Percentiles rank a stretch among this genome's conserved stretches.
Evolutionary conservation across 1,284 basidiomycete genomes (phyloP).

Genomic region (Pascua sp.): DNA sequence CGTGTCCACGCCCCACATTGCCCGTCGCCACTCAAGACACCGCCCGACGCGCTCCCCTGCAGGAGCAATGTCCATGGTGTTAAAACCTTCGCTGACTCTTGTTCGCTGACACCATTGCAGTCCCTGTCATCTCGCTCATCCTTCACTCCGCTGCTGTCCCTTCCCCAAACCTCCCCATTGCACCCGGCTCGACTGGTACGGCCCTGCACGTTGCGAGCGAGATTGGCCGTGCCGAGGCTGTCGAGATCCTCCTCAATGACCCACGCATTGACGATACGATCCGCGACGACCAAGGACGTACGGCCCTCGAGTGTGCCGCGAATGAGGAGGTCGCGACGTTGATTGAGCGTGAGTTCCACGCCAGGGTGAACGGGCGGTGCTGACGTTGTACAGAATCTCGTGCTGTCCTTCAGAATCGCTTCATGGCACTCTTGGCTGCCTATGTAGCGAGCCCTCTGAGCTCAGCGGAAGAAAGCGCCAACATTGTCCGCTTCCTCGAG

Average conservation of each 20-base stretch:
- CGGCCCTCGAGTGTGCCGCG: conserved; percentile 68
- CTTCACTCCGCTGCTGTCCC: conserved; percentile 69
- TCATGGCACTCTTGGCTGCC: conserved; percentile 65
- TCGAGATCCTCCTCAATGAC: conserved; percentile 69
- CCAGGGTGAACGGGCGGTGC: background rate
- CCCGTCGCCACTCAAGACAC: no score
- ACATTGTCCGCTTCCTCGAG: conserved; percentile 53
- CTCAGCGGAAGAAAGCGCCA: conserved; percentile 36
- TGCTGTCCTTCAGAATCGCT: conserved; percentile 70
- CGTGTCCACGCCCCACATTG: no score
- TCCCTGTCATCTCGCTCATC: conserved; percentile 65
- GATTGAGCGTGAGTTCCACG: conserved; percentile 62
- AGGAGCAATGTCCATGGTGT: background rate
- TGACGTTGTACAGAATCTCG: conserved; percentile 63
- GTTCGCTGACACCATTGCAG: conserved; percentile 17
- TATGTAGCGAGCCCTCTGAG: conserved; percentile 65
- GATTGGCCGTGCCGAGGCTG: conserved; percentile 71
- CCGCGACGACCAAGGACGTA: conserved; percentile 66
- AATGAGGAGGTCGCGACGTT: conserved; percentile 62
- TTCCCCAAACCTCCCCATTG: conserved; percentile 51
- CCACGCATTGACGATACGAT: conserved; percentile 76
- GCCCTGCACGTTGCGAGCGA: conserved; percentile 82
- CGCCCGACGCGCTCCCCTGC: no score
- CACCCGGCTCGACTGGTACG: conserved; percentile 68
- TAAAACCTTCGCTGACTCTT: background rate